A percentile compares a stretch with the other conserved stretches of the same genome.
phyloP scores from a whole-genome alignment of 495 filamentous ascomycete species.

The Pyrenopolyporus hunteri region DNA sequence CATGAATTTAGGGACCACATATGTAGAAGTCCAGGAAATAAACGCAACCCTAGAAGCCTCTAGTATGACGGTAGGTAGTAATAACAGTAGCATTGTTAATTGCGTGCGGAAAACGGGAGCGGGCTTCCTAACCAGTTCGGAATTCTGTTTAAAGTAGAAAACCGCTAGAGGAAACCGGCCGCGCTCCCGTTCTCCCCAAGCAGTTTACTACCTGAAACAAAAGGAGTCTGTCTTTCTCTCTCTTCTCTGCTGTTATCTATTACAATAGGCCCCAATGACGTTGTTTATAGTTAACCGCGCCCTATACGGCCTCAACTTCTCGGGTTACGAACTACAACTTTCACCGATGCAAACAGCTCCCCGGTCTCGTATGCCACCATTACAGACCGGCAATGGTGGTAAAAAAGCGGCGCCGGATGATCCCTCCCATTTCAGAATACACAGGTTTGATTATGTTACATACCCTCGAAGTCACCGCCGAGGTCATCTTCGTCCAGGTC shows the following conservation, averaged over 20 bases:
- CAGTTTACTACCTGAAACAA: too few species aligned
- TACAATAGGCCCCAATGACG: constrained; percentile 36
- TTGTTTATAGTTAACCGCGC: constrained; percentile 20
- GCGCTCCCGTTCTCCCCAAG: constrained; percentile 1
- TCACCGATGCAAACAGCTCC: constrained; percentile 11
- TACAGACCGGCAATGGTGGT: constrained; percentile 2
- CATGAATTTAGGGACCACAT: too few species aligned
- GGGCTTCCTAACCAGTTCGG: background rate
- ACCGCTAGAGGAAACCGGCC: constrained; percentile 5
- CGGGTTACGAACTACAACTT: constrained; percentile 25
- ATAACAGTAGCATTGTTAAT: constrained; percentile 13
- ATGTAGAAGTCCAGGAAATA: too few species aligned
- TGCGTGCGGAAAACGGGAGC: background rate
- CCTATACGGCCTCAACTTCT: constrained; percentile 19
- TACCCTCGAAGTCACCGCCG: constrained; percentile 94
- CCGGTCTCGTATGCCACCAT: constrained; percentile 11
- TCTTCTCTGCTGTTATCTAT: constrained; percentile 31
- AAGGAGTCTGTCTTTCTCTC: constrained; percentile 9
- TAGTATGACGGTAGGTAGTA: too few species aligned
- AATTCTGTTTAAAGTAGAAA: constrained; percentile 2
- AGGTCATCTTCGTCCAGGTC: constrained; percentile 98
- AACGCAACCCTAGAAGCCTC: too few species aligned
- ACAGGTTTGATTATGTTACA: constrained; percentile 63
- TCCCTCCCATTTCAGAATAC: constrained; percentile 40
- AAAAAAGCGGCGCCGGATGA: constrained; percentile 14